These are phyloP conservation scores for Ophiostoma tasmaniense DNA, from an alignment of 2,329 filamentous ascomycete species.

Conservation along the genomic window DNA sequence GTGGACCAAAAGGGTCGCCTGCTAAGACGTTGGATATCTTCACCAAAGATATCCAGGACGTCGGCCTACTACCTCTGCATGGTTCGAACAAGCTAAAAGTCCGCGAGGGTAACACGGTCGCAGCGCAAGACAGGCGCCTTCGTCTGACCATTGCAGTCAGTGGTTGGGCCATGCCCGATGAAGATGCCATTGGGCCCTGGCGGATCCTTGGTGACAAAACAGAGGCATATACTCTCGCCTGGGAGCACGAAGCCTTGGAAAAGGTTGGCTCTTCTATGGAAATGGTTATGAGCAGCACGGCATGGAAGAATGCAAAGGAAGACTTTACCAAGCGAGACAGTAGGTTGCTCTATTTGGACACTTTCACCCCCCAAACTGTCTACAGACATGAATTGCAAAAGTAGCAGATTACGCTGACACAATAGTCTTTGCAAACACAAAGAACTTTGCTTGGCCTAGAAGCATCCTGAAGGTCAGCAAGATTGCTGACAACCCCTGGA, in stretches of 20 bases:
- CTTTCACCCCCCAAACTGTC: background rate
- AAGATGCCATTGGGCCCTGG: conserved; percentile 73
- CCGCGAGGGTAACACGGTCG: conserved; percentile 42
- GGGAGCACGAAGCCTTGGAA: conserved; percentile 69
- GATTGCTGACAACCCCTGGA: conserved; percentile 76
- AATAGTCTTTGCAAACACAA: conserved; percentile 8
- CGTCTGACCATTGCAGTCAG: conserved; percentile 75
- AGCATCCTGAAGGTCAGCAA: conserved; percentile 59
- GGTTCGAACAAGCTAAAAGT: conserved; percentile 36
- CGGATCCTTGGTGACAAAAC: conserved; percentile 60
- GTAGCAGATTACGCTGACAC: background rate
- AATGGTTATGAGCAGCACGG: conserved; percentile 66
- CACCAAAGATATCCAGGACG: conserved; percentile 76
- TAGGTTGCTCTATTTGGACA: conserved; percentile 28
- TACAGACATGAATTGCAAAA: background rate
- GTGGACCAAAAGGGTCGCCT: conserved; percentile 66
- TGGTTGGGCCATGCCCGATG: conserved; percentile 68
- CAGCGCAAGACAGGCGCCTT: conserved; percentile 56
- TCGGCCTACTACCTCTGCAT: conserved; percentile 71
- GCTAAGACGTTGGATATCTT: conserved; percentile 85
- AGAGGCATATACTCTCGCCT: conserved; percentile 76
- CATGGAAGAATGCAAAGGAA: conserved; percentile 63
- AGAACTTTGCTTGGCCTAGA: conserved; percentile 43
- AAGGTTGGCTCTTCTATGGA: conserved; percentile 72
- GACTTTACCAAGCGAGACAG: conserved; percentile 40